These are phyloP conservation scores for Diaporthe sp. DNA, from an alignment of 2,329 filamentous ascomycete genomes.

Conservation along the genomic window DNA sequence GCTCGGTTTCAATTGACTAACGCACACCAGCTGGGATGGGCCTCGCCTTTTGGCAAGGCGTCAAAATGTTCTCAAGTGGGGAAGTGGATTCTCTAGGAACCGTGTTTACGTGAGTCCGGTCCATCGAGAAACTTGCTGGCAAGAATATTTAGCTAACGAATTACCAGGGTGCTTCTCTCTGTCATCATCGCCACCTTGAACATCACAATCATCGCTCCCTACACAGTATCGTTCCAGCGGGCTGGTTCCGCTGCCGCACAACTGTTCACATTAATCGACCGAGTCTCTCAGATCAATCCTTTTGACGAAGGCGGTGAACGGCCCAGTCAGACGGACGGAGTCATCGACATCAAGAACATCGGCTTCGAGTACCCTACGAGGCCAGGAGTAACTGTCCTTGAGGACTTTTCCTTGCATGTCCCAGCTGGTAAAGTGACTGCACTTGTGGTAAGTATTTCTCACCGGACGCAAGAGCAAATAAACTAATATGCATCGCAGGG, in stretches of 20 bases:
- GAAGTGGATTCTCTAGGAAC: constrained; percentile 2
- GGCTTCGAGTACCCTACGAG: constrained; percentile 8
- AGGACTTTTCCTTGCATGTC: constrained; percentile 12
- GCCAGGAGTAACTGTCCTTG: not conserved
- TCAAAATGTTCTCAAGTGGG: not conserved
- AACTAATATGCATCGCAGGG: constrained; percentile 50
- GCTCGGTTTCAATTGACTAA: not conserved
- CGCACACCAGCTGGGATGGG: constrained; percentile 13
- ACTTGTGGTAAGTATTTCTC: not conserved
- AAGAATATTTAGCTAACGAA: not conserved
- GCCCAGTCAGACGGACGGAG: not conserved
- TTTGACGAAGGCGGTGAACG: constrained; percentile 1
- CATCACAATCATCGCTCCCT: constrained; percentile 9
- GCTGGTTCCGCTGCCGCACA: constrained; percentile 6
- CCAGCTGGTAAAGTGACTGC: constrained; percentile 14
- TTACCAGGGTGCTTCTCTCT: not conserved
- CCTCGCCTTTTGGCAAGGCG: constrained; percentile 17
- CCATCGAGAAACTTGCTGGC: not conserved
- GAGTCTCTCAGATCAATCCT: not conserved
- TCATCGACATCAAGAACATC: not conserved
- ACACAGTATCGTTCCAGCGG: not conserved
- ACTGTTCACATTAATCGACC: not conserved
- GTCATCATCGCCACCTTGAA: not conserved
- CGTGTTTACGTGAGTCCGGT: constrained; percentile 6
- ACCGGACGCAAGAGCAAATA: not conserved